Evolutionary conservation across 208 protist species (phyloP), one percentile per base, ranked within the genome.

Genomic region (Leishmania mexicana): DNA sequence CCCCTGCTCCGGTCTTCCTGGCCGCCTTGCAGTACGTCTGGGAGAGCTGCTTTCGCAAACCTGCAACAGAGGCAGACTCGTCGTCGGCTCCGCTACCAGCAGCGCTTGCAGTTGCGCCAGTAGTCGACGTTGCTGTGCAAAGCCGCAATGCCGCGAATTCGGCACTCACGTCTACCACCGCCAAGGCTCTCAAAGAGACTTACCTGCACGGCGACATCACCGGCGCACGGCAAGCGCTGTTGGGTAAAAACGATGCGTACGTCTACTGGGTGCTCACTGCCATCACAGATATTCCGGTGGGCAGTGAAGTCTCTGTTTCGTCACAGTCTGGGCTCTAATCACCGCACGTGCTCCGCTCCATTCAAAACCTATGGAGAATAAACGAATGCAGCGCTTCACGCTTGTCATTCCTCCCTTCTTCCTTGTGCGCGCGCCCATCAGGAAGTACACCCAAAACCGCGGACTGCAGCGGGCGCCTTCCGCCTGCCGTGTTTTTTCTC

Each of bases 21-120:
- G 84, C 84, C 0, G 84, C 87, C 28, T 28, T 83, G 42, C 73
- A 65, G 19, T 90, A 90, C 77, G 82, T 83, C 15, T 62, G 67
- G 2, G 57, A 68, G 15, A 81, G 67, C 17, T 64, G 72, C 0
- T 85, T 88, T 40, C 70, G 58, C 57, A 89, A 83, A 64, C 78
- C 76, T 35, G 35, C 53, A n/a, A 60, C 58, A 3, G 49, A n/a
- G 49, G 57, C 11, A 24, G 38, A 2, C 3, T 19, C 47, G n/a
- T 40, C 40, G 38, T 10, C 54, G 1, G 60, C 81, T 15, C 15
- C 78, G 38, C 38, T 53, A 51, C 58, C 64, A 15, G 15, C 75
- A 10, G 60, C 80, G 38, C 76, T 70, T 10, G 68, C 71, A 6
- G 54, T 80, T 2, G 82, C 79, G 13, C 81, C 85, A 3, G 76